These are phyloP conservation scores for Vitis hybrid DNA, from an alignment of 177 flowering plant genomes.

Conservation along the genomic window DNA sequence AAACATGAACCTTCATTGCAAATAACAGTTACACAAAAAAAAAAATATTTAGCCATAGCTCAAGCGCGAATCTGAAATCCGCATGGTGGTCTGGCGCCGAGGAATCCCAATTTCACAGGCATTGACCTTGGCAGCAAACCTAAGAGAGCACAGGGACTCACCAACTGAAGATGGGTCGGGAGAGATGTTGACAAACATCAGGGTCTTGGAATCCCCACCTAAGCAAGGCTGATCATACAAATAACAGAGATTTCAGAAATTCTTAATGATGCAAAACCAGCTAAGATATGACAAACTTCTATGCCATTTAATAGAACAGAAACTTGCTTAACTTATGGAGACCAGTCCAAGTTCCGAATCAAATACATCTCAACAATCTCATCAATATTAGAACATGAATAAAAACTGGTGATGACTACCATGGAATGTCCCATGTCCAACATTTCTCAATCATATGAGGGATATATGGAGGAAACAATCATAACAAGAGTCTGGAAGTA, in stretches of 20 bases:
- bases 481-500: no score
- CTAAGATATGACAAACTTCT: background rate
- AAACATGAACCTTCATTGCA: background rate
- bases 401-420: no score
- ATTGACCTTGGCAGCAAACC: conserved; percentile 58
- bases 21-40: background rate
- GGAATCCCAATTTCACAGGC: conserved; percentile 56
- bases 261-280: background rate
- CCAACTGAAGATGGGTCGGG: conserved; percentile 46
- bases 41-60: conserved; percentile 30
- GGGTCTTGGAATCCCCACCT: conserved; percentile 58
- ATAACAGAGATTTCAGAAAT: conserved; percentile 1
- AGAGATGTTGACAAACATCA: conserved; percentile 55
- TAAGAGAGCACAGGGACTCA: conserved; percentile 53
- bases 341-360: no score
- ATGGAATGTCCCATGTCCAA: no score
- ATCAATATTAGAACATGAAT: no score
- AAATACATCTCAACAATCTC: no score
- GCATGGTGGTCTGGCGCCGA: conserved; percentile 40
- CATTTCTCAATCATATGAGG: no score
- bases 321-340: no score
- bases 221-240: conserved; percentile 45
- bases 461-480: no score
- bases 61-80: conserved; percentile 32
- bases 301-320: no score